Evolutionary conservation across 176 grass and related monocot species (phyloP).

Genomic region (Rhipidocladum racemiflorum): DNA sequence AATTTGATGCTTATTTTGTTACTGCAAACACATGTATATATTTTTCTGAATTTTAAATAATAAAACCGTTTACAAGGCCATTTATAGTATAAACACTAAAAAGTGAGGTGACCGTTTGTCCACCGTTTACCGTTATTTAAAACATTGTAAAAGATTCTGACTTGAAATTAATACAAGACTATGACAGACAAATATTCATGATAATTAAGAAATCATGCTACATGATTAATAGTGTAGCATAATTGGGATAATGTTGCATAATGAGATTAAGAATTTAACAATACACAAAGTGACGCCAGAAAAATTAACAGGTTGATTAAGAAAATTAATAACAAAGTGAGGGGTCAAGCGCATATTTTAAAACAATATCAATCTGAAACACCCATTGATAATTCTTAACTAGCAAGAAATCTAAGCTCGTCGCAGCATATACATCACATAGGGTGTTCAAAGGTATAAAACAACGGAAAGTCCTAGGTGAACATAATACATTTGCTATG

Average conservation of each 20-base stretch:
- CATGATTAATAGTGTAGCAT: not conserved
- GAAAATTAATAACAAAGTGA: not conserved
- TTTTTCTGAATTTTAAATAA: too few species aligned
- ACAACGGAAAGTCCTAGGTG: not conserved
- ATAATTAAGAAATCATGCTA: conserved; percentile 6
- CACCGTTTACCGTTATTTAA: too few species aligned
- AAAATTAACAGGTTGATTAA: not conserved
- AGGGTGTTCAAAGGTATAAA: not conserved
- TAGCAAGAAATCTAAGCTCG: not conserved
- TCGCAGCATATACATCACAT: not conserved
- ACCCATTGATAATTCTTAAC: not conserved
- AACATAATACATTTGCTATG: not conserved
- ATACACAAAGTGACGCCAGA: not conserved
- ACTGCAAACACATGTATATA: too few species aligned
- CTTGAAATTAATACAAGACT: not conserved
- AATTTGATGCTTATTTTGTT: too few species aligned
- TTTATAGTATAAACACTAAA: too few species aligned
- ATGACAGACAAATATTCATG: not conserved
- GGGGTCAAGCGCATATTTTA: not conserved
- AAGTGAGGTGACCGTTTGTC: too few species aligned
- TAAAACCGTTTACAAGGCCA: too few species aligned
- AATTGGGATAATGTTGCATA: not conserved
- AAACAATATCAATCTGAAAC: not conserved
- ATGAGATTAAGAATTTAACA: not conserved
- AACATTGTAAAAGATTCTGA: too few species aligned